These are phyloP conservation scores for Phytophthora boehmeriae DNA, from an alignment of 352 stramenopile genomes.

Conservation along the genomic window DNA sequence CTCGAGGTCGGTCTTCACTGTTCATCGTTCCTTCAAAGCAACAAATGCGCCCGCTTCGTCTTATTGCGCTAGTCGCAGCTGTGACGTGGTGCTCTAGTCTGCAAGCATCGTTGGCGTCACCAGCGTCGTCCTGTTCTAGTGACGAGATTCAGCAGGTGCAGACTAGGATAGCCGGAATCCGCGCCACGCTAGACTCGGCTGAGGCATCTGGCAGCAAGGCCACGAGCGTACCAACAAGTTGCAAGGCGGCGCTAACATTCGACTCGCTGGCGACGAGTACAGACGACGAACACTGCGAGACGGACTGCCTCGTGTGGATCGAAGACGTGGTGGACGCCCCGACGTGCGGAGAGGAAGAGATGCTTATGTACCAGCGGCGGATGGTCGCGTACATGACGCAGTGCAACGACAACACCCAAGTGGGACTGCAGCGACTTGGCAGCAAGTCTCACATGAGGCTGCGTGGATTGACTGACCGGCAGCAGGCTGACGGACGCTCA, in stretches of 20 bases:
- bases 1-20: slow-evolving; percentile 17
- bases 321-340: slow-evolving; percentile 15
- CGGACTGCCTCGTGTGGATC: slow-evolving; percentile 27
- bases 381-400: slow-evolving; percentile 23
- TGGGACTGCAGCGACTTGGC: slow-evolving; percentile 15
- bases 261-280: slow-evolving; percentile 10
- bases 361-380: slow-evolving; percentile 27
- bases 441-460: slow-evolving; percentile 11
- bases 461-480: slow-evolving; percentile 17
- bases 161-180: slow-evolving; percentile 13
- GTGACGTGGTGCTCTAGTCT: background rate
- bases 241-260: slow-evolving; percentile 24
- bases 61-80: slow-evolving; percentile 8
- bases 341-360: slow-evolving; percentile 26
- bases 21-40: slow-evolving; percentile 18
- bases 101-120: background rate
- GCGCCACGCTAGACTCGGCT: slow-evolving; percentile 15
- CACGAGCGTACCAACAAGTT: slow-evolving; percentile 9
- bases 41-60: slow-evolving; percentile 15
- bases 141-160: slow-evolving; percentile 19
- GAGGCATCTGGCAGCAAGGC: slow-evolving; percentile 15
- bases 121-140: slow-evolving; percentile 12
- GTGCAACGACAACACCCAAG: slow-evolving; percentile 22
- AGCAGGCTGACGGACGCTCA: slow-evolving; percentile 1
- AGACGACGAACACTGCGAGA: slow-evolving; percentile 15